These are phyloP conservation scores for Tillandsia leiboldiana DNA, from an alignment of 176 grass and related monocot species.

Conservation along the genomic window DNA sequence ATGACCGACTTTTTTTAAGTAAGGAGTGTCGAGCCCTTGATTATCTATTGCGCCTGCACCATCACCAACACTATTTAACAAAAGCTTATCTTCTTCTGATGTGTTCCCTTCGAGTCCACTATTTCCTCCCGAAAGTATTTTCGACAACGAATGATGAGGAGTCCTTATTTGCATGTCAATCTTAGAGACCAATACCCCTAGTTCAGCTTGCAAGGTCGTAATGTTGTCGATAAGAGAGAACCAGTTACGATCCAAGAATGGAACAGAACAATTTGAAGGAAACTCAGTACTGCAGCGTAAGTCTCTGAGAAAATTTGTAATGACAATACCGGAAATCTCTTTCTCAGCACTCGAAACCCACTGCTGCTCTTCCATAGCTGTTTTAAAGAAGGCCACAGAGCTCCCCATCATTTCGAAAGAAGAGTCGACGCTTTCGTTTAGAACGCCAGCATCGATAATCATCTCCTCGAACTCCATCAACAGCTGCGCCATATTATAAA, in stretches of 20 bases:
- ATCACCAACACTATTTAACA: not conserved
- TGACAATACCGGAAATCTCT: slow-evolving; percentile 24
- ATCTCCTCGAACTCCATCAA: slow-evolving; percentile 55
- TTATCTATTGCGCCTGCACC: not conserved
- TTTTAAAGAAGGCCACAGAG: slow-evolving; percentile 20
- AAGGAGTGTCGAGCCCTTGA: not conserved
- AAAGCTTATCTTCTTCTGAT: not conserved
- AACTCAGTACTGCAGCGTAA: not conserved
- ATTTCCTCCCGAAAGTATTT: not conserved
- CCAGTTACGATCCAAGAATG: not conserved
- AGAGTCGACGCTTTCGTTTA: slow-evolving; percentile 35
- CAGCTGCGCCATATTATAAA: slow-evolving; percentile 50
- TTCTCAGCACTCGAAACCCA: slow-evolving; percentile 37
- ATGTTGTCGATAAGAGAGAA: not conserved
- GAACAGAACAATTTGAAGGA: not conserved
- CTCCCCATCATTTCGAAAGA: slow-evolving; percentile 39
- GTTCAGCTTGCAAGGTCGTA: slow-evolving; percentile 7
- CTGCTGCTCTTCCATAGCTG: slow-evolving; percentile 31
- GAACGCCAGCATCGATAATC: slow-evolving; percentile 25
- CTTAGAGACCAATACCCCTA: not conserved
- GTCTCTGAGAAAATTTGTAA: slow-evolving; percentile 27
- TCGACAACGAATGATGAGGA: not conserved
- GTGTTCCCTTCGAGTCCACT: not conserved
- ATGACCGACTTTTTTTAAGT: not conserved
- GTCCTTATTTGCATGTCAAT: not conserved